Conservation (phyloP, 1,284 basidiomycete species). For the Malassezia nana region DNA sequence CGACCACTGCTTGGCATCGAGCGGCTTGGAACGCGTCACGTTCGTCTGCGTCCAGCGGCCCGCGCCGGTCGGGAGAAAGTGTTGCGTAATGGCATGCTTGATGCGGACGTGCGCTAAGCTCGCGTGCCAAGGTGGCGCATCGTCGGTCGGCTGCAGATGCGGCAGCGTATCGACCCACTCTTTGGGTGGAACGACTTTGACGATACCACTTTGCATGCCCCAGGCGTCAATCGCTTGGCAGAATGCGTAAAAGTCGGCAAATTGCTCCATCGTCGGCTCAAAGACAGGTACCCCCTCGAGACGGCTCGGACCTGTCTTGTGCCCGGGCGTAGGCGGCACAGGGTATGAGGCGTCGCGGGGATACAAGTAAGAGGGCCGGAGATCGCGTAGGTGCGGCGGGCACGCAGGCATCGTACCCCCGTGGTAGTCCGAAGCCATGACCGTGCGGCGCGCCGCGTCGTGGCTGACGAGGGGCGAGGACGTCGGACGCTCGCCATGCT, state of each 20-base stretch:
- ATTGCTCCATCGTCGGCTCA: constrained; percentile 43
- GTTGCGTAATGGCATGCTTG: constrained; percentile 42
- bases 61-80: constrained; percentile 36
- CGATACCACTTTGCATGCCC: constrained; percentile 45
- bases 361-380: constrained; percentile 40
- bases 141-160: constrained; percentile 17
- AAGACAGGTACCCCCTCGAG: constrained; percentile 44
- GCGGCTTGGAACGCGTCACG: constrained; percentile 36
- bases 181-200: constrained; percentile 42
- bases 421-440: background rate
- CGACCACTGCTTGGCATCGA: constrained; percentile 45
- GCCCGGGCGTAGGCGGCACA: background rate
- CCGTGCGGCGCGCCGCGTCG: too few species aligned
- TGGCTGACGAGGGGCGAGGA: too few species aligned
- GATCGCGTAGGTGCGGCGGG: constrained; percentile 1
- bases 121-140: constrained; percentile 14
- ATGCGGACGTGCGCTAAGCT: constrained; percentile 36
- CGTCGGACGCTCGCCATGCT: background rate
- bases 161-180: constrained; percentile 42
- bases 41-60: constrained; percentile 47
- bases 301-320: background rate
- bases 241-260: constrained; percentile 42
- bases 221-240: constrained; percentile 42
- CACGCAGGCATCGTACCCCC: background rate
- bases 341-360: constrained; percentile 13